Conservation (phyloP, 345 rosid species). For the Eucalyptus fibrosa region DNA sequence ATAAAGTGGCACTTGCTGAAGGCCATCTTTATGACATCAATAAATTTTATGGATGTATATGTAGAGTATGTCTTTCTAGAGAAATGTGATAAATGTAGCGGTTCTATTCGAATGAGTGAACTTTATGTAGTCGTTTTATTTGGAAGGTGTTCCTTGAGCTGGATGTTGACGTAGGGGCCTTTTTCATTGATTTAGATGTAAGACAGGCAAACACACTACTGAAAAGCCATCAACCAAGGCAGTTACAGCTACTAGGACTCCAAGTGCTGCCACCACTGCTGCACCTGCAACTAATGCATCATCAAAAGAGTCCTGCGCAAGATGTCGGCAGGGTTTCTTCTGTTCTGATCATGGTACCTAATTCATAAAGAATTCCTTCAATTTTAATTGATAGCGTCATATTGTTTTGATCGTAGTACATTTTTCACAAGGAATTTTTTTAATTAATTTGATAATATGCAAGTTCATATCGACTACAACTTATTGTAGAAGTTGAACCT, state of each 20-base stretch:
- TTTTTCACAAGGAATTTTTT: not conserved
- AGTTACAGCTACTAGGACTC: constrained; percentile 15
- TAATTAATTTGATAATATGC: not conserved
- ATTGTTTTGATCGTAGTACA: not conserved
- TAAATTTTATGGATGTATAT: not conserved
- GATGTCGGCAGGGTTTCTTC: constrained; percentile 95
- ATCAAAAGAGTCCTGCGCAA: constrained; percentile 54
- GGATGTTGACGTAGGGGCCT: not conserved
- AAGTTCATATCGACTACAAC: not conserved
- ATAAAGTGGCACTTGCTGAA: not conserved
- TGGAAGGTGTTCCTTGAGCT: not conserved
- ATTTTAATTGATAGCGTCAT: not conserved
- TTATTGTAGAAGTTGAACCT: not conserved
- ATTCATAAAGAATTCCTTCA: not conserved
- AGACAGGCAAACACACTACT: constrained; percentile 84
- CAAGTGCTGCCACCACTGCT: constrained; percentile 13
- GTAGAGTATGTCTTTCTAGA: not conserved
- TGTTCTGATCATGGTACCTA: constrained; percentile 86
- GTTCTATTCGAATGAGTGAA: not conserved
- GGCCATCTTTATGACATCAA: not conserved
- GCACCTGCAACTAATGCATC: constrained; percentile 18
- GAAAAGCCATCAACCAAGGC: constrained; percentile 71
- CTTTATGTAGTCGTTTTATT: not conserved
- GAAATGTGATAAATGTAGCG: not conserved
- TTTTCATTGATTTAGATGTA: constrained; percentile 56